phyloP scores from a whole-genome alignment of 179 eudicot genomes.

The Patellifolia procumbens region DNA sequence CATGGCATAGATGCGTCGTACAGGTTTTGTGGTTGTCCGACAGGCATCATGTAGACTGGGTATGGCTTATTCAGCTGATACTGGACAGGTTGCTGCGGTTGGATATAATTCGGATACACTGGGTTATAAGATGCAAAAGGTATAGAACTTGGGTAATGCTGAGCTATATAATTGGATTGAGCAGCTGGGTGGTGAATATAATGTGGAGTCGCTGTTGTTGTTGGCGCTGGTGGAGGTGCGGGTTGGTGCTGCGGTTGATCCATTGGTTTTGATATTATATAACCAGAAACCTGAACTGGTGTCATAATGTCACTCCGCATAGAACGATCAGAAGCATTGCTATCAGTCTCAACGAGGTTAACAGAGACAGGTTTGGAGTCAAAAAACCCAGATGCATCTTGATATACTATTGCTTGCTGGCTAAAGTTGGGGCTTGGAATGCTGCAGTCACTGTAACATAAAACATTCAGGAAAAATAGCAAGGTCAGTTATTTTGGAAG shows the following conservation, averaged over 20 bases:
- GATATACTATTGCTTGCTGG: constrained; percentile 36
- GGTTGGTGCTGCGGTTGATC: constrained; percentile 42
- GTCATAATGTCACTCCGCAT: constrained; percentile 31
- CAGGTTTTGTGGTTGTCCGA: constrained; percentile 8
- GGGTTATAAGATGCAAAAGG: constrained; percentile 55
- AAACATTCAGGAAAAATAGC: background rate
- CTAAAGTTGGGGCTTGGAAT: constrained; percentile 43
- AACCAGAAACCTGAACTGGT: constrained; percentile 42
- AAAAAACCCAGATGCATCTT: constrained; percentile 28
- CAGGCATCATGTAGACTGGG: constrained; percentile 22
- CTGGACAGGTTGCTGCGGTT: constrained; percentile 44
- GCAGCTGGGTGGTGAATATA: constrained; percentile 50
- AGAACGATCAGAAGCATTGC: constrained; percentile 38
- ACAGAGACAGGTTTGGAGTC: constrained; percentile 35
- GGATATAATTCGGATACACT: constrained; percentile 48
- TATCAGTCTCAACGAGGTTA: constrained; percentile 40
- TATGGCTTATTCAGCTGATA: constrained; percentile 38
- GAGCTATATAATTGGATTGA: constrained; percentile 55
- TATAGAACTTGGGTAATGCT: constrained; percentile 45
- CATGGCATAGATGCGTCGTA: constrained; percentile 3
- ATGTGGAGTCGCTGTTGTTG: constrained; percentile 36
- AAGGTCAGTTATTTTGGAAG: background rate
- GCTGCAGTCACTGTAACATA: constrained; percentile 43
- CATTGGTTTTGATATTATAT: constrained; percentile 39
- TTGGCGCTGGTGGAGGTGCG: constrained; percentile 18